phyloP scores from a whole-genome alignment of 2,329 filamentous ascomycete species.

The Diplodia mutila region DNA sequence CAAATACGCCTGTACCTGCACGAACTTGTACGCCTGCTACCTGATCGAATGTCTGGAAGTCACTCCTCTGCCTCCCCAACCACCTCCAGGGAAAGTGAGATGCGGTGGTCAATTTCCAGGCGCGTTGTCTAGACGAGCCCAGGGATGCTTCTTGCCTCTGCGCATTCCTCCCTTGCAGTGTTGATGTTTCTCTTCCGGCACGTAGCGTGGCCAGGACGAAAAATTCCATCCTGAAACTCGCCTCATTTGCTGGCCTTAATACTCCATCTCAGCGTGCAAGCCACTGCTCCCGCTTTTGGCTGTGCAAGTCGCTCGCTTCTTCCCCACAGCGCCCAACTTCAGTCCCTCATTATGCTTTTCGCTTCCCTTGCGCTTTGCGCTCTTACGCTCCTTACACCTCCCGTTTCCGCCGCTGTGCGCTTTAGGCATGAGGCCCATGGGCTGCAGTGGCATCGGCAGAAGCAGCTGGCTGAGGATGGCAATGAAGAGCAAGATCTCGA shows the following conservation, averaged over 20 bases:
- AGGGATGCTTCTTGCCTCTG: slow-evolving; percentile 1
- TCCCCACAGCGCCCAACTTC: not conserved
- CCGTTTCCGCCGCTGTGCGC: not conserved
- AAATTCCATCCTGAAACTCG: slow-evolving; percentile 8
- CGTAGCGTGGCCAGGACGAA: slow-evolving; percentile 4
- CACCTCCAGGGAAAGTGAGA: no score
- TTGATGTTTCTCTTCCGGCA: slow-evolving; percentile 13
- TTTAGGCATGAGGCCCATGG: slow-evolving; percentile 7
- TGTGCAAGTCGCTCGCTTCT: slow-evolving; percentile 17
- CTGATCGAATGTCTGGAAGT: no score
- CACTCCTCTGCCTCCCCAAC: no score
- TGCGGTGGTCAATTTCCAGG: no score
- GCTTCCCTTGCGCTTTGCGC: slow-evolving; percentile 18
- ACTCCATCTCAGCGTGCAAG: slow-evolving; percentile 1
- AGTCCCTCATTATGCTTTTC: slow-evolving; percentile 13
- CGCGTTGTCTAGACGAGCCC: not conserved
- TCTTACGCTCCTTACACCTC: slow-evolving; percentile 15
- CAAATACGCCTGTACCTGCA: no score
- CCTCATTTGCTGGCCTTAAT: slow-evolving; percentile 1
- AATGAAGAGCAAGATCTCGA: not conserved
- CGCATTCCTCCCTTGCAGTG: slow-evolving; percentile 19
- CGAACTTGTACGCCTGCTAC: no score
- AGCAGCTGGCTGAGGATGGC: not conserved
- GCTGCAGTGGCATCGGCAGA: not conserved
- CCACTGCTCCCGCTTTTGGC: not conserved